phyloP scores from a whole-genome alignment of 2,329 filamentous ascomycete species.

The Sporothrix inflata region DNA sequence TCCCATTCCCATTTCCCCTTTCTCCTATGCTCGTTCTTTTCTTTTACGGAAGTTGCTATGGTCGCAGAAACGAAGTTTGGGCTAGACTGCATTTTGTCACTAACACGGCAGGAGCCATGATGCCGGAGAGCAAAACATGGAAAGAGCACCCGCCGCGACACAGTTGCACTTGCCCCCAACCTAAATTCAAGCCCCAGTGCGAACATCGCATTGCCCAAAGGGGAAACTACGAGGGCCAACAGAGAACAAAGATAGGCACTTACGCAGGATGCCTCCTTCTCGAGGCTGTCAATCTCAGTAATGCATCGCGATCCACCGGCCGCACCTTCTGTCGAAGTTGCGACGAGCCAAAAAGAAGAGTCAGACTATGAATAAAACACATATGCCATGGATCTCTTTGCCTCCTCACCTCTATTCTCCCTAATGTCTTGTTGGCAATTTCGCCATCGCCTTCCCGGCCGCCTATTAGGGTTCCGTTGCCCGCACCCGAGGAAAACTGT shows the following conservation, averaged over 20 bases:
- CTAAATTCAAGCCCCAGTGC: neutral
- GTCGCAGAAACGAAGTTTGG: neutral
- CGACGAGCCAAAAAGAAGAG: neutral
- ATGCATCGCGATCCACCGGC: neutral
- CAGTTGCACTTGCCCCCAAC: neutral
- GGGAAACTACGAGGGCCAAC: neutral
- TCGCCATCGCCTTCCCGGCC: too few species aligned
- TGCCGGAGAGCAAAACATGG: conserved; percentile 4
- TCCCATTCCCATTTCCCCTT: neutral
- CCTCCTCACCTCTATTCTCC: too few species aligned
- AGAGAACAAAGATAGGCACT: neutral
- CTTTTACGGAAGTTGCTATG: neutral
- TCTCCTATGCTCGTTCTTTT: neutral
- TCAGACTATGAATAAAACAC: too few species aligned
- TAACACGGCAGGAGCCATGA: conserved; percentile 18
- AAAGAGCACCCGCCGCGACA: neutral
- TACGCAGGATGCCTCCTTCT: neutral
- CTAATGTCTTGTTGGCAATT: too few species aligned
- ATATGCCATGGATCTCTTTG: too few species aligned
- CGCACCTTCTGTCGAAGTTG: neutral
- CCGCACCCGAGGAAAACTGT: too few species aligned
- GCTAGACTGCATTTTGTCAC: neutral
- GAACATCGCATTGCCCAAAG: neutral
- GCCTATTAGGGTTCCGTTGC: too few species aligned
- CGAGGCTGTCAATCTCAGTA: neutral